Base-by-base conservation (phyloP, 768 basidiomycete species). In the Mycena amicta region DNA sequence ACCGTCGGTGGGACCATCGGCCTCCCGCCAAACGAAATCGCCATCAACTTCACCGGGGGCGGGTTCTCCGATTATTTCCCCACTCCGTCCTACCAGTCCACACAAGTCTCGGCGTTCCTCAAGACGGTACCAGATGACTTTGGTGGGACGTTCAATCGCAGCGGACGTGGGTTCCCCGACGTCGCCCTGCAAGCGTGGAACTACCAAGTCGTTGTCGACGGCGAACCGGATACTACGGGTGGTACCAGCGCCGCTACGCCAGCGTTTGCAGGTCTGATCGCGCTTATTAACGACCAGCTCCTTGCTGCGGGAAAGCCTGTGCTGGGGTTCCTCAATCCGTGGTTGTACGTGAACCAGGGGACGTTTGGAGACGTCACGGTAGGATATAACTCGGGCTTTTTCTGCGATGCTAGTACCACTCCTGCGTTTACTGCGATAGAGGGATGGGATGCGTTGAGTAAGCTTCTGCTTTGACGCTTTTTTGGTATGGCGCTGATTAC, bases 191-290 rank as follows among this genome's bases (percentile, higher is more conserved):
- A 63, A 47, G 50, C 50, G 5, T 52, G 55, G 55, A 31, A 49
- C 18, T 56, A 50, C 25, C 26, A 23, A 18, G 37, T 56, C 25
- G 55, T 56, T 23, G 16, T 5, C 30, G 55, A 25, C 15, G 33
- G 46, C 29, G 30, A 15, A n/a, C 23, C 49, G 22, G n/a, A 27
- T 45, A 47, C 5, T 15, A 66, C 73, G 29, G 68, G 56, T 1
- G 83, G 83, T 31, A 83, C 82, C 5, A 81, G 80, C 12, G 74
- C 75, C 3, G 26, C 80, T 0, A 45, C 75, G 12, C 81, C 81
- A 1, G 73, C 78, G 1, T 78, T 83, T 56, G 74, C 79, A 0
- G 71, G 71, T 37, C 66, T 81, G 50, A 65, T 81, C 22, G 68
- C 77, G 2, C 73, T 81, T 11, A 46, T 55, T 6, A 55, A 55